Evolutionary conservation across 768 basidiomycete species (phyloP).

Genomic region (Lactarius psammicola): DNA sequence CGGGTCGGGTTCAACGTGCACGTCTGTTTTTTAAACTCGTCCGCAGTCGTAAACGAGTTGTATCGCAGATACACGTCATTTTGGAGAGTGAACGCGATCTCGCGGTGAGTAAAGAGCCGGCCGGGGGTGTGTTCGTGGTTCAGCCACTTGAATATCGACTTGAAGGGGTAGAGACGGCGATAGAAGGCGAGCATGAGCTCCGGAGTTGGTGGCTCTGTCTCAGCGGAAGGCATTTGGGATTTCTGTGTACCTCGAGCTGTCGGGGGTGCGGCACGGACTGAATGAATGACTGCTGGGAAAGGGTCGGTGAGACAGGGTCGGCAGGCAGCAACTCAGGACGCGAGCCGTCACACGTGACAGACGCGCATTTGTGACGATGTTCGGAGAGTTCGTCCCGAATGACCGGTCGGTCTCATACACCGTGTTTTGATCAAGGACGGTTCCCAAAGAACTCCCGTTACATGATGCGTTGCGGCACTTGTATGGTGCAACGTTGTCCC

Average conservation of each 20-base stretch:
- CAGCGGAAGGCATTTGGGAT: conserved; percentile 24
- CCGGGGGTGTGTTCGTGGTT: conserved; percentile 85
- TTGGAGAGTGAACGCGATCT: conserved; percentile 91
- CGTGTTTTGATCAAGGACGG: neutral
- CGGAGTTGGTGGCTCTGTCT: conserved; percentile 40
- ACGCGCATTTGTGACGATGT: conserved; percentile 11
- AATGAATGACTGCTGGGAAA: neutral
- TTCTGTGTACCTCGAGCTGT: neutral
- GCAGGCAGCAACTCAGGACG: neutral
- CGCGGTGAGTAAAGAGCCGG: conserved; percentile 86
- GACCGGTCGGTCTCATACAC: neutral
- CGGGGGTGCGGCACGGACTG: conserved; percentile 1
- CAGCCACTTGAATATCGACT: conserved; percentile 90
- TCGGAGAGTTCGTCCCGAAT: conserved; percentile 5
- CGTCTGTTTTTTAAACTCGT: conserved; percentile 91
- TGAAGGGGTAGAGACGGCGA: conserved; percentile 89
- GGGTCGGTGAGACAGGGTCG: neutral
- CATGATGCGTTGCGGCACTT: neutral
- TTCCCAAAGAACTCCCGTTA: neutral
- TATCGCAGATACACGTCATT: conserved; percentile 94
- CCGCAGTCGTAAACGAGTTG: conserved; percentile 80
- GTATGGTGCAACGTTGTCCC: neutral
- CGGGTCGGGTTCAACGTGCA: conserved; percentile 83
- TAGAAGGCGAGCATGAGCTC: conserved; percentile 81
- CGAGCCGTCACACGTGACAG: conserved; percentile 25